Percentiles rank a stretch among this genome's conserved stretches.
phyloP scores from a whole-genome alignment of 805 yeast genomes.

The Candida stauntonica region DNA sequence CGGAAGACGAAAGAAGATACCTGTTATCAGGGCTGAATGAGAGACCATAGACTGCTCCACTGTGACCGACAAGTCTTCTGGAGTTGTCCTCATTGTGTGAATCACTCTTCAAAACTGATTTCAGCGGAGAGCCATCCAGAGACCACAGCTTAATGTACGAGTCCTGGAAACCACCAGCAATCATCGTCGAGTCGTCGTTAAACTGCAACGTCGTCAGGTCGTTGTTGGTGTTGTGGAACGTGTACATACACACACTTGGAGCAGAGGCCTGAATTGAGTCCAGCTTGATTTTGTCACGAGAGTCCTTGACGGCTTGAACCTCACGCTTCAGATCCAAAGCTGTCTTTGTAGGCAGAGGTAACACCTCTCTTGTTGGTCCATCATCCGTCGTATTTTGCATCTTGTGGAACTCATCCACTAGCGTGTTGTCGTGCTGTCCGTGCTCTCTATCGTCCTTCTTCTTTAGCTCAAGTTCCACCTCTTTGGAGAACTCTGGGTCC shows the following conservation, averaged over 20 bases:
- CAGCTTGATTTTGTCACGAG: constrained; percentile 67
- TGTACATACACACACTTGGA: constrained; percentile 96
- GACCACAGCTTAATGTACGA: constrained; percentile 90
- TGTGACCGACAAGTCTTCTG: constrained; percentile 73
- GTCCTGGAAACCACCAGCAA: constrained; percentile 95
- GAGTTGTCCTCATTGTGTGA: constrained; percentile 41
- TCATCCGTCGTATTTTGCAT: constrained; percentile 38
- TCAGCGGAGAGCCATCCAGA: constrained; percentile 82
- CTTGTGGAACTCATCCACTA: constrained; percentile 64
- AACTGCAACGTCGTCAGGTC: constrained; percentile 84
- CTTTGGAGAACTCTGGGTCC: constrained; percentile 80
- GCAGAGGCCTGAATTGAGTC: constrained; percentile 72
- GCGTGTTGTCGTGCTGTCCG: constrained; percentile 32
- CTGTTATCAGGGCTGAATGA: constrained; percentile 88
- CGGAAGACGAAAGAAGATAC: constrained; percentile 77
- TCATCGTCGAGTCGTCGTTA: constrained; percentile 79
- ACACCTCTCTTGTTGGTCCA: constrained; percentile 66
- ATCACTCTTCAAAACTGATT: constrained; percentile 54
- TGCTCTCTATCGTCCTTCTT: constrained; percentile 66
- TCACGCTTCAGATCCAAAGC: constrained; percentile 76
- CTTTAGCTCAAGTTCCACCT: constrained; percentile 78
- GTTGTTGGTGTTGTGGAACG: constrained; percentile 91
- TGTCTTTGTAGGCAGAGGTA: constrained; percentile 86
- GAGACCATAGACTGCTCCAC: constrained; percentile 89
- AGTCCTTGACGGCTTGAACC: constrained; percentile 74